These are phyloP conservation scores for Erysiphe pulchra DNA, from an alignment of 2,329 filamentous ascomycete genomes.

Conservation along the genomic window DNA sequence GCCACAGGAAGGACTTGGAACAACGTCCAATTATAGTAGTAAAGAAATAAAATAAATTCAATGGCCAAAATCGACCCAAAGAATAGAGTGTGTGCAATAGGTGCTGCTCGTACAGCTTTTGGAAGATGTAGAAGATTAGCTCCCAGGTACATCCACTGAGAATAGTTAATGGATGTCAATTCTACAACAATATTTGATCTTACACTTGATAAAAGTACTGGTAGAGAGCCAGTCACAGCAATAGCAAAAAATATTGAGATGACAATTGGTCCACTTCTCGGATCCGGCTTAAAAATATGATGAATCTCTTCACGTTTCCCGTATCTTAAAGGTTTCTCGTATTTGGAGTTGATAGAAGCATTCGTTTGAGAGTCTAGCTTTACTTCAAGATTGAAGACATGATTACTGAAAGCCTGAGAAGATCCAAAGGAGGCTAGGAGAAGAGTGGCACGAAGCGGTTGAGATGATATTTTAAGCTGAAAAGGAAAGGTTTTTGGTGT, in stretches of 20 bases:
- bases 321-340: constrained; percentile 53
- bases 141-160: constrained; percentile 55
- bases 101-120: constrained; percentile 50
- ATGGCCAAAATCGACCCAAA: constrained; percentile 68
- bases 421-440: constrained; percentile 71
- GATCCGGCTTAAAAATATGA: constrained; percentile 66
- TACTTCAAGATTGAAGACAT: constrained; percentile 49
- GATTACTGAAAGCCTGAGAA: constrained; percentile 36
- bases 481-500: constrained; percentile 69
- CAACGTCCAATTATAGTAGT: constrained; percentile 78
- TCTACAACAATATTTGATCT: constrained; percentile 12
- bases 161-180: constrained; percentile 5
- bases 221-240: constrained; percentile 47
- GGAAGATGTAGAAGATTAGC: constrained; percentile 58
- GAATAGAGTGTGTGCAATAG: constrained; percentile 61
- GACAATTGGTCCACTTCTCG: constrained; percentile 54
- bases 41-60: constrained; percentile 81
- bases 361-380: constrained; percentile 30
- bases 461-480: constrained; percentile 44
- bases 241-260: constrained; percentile 56
- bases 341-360: constrained; percentile 23
- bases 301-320: constrained; percentile 63
- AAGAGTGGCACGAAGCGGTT: constrained; percentile 54
- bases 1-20: constrained; percentile 68
- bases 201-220: constrained; percentile 45